phyloP scores from a whole-genome alignment of 2,329 filamentous ascomycete genomes.

The Fusarium avenaceum region DNA sequence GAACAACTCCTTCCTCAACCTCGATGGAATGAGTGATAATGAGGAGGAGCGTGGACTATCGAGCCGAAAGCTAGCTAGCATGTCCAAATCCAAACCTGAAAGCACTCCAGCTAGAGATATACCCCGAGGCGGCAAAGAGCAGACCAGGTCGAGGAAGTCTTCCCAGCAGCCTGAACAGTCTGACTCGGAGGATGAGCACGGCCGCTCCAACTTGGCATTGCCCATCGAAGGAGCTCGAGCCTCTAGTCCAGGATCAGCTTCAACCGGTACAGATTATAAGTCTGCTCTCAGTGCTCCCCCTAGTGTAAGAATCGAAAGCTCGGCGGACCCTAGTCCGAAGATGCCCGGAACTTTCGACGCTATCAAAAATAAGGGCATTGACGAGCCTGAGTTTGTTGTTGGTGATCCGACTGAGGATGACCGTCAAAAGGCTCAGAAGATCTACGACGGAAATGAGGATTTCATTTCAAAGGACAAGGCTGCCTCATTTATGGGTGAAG shows the following conservation, averaged over 20 bases:
- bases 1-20: constrained; percentile 65
- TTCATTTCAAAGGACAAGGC: constrained; percentile 84
- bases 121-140: constrained; percentile 41
- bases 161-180: constrained; percentile 45
- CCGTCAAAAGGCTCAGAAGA: constrained; percentile 80
- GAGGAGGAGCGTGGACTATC: constrained; percentile 54
- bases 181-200: constrained; percentile 54
- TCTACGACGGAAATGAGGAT: constrained; percentile 87
- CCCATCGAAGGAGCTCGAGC: constrained; percentile 58
- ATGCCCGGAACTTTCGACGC: constrained; percentile 51
- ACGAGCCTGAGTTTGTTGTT: constrained; percentile 70
- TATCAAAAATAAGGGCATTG: constrained; percentile 60
- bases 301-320: constrained; percentile 60
- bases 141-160: constrained; percentile 48
- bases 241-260: constrained; percentile 53
- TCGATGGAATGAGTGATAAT: constrained; percentile 63
- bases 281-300: constrained; percentile 60
- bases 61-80: constrained; percentile 20
- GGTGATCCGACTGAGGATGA: constrained; percentile 77
- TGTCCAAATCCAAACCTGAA: constrained; percentile 32
- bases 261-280: constrained; percentile 58
- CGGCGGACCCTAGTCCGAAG: constrained; percentile 57
- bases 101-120: constrained; percentile 23
- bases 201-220: constrained; percentile 56
- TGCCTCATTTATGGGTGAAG: constrained; percentile 89